Evolutionary conservation across 208 protist species (phyloP).

Genomic region (Trichomonas tenax): DNA sequence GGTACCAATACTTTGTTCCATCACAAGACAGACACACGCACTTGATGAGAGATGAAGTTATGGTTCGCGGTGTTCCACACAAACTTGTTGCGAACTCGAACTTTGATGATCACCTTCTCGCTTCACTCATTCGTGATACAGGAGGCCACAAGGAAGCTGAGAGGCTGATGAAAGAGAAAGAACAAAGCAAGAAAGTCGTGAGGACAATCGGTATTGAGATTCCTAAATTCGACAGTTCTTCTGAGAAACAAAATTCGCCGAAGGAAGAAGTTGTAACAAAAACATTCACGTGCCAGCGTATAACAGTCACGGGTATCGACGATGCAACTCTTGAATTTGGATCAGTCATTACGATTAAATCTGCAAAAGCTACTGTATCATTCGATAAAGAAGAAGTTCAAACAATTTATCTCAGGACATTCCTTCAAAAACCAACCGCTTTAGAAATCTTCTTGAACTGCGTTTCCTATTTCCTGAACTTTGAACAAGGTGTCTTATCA

Average conservation of each 20-base stretch:
- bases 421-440: not conserved
- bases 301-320: not conserved
- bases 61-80: not conserved
- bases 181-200: not conserved
- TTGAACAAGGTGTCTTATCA: not conserved
- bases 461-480: not conserved
- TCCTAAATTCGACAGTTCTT: not conserved
- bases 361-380: not conserved
- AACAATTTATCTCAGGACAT: not conserved
- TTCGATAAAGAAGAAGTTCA: not conserved
- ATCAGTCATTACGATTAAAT: not conserved
- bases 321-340: not conserved
- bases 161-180: not conserved
- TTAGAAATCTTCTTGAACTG: not conserved
- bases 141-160: not conserved
- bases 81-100: not conserved
- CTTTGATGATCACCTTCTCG: not conserved
- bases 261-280: not conserved
- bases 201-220: not conserved
- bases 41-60: not conserved
- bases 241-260: not conserved
- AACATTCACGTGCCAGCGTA: not conserved
- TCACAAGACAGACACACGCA: not conserved
- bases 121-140: not conserved
- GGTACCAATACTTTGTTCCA: not conserved